Evolutionary conservation across 2,329 filamentous ascomycete species (phyloP).

Genomic region (Ophiostoma piceae): DNA sequence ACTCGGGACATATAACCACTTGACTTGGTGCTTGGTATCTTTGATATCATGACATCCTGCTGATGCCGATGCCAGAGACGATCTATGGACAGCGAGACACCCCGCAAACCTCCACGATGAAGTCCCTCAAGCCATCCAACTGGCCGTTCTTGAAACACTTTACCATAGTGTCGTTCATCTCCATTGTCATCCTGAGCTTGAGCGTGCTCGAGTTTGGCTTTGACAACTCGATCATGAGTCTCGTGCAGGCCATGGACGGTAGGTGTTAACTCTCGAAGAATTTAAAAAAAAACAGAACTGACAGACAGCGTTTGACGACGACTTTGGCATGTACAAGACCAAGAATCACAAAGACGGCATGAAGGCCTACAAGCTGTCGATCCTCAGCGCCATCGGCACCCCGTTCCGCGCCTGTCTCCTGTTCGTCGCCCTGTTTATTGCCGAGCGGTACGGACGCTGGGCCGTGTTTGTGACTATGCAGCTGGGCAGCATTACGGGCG

Average conservation of each 20-base stretch:
- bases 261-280: neutral
- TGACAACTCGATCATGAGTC: constrained; percentile 23
- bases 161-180: neutral
- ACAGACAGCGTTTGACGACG: neutral
- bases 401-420: neutral
- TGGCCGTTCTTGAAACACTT: neutral
- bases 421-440: neutral
- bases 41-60: neutral
- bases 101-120: neutral
- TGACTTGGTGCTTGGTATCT: neutral
- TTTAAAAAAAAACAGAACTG: neutral
- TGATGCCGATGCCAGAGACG: neutral
- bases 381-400: neutral
- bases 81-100: neutral
- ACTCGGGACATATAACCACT: neutral
- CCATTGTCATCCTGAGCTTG: constrained; percentile 17
- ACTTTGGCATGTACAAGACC: neutral
- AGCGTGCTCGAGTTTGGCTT: constrained; percentile 26
- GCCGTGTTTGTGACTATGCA: neutral
- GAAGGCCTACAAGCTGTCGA: neutral
- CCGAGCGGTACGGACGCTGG: neutral
- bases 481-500: neutral
- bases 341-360: neutral
- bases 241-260: constrained; percentile 25
- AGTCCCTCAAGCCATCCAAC: neutral